phyloP scores from a whole-genome alignment of 352 stramenopile species.

The Pythium utonaiense region DNA sequence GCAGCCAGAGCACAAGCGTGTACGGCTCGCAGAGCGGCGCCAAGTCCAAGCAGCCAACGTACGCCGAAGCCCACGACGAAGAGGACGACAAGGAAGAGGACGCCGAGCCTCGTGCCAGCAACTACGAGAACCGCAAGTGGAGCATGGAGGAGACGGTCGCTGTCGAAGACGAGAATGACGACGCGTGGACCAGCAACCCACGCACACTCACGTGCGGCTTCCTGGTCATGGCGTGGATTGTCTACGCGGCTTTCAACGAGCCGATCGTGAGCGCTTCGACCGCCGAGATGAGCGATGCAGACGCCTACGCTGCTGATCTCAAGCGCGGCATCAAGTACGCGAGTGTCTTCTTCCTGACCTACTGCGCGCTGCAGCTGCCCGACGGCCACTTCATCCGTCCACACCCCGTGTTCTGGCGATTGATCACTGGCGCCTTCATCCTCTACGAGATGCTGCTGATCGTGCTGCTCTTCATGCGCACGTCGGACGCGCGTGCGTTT shows the following conservation, averaged over 20 bases:
- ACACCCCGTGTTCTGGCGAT: conserved; percentile 89
- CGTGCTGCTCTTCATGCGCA: conserved; percentile 81
- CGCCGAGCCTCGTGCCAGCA: conserved; percentile 25
- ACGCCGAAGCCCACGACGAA: conserved; percentile 1
- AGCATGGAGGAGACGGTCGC: conserved; percentile 79
- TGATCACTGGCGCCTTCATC: conserved; percentile 89
- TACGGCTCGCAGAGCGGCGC: conserved; percentile 1
- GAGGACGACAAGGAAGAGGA: conserved; percentile 4
- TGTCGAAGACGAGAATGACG: conserved; percentile 69
- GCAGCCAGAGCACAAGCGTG: conserved; percentile 9
- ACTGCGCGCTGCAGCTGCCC: conserved; percentile 81
- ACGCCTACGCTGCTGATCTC: conserved; percentile 35
- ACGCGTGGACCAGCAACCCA: conserved; percentile 80
- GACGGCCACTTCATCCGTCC: conserved; percentile 86
- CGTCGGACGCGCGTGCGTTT: conserved; percentile 74
- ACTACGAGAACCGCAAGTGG: conserved; percentile 84
- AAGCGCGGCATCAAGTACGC: conserved; percentile 81
- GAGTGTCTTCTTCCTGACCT: conserved; percentile 82
- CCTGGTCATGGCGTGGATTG: conserved; percentile 78
- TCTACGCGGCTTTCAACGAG: conserved; percentile 83
- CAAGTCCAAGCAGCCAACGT: neutral
- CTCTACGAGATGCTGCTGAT: conserved; percentile 91
- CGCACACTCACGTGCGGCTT: conserved; percentile 80
- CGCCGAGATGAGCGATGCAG: conserved; percentile 9
- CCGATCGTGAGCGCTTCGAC: conserved; percentile 23